phyloP scores from a whole-genome alignment of 805 yeast species.

The Yarrowia phangngaensis region DNA sequence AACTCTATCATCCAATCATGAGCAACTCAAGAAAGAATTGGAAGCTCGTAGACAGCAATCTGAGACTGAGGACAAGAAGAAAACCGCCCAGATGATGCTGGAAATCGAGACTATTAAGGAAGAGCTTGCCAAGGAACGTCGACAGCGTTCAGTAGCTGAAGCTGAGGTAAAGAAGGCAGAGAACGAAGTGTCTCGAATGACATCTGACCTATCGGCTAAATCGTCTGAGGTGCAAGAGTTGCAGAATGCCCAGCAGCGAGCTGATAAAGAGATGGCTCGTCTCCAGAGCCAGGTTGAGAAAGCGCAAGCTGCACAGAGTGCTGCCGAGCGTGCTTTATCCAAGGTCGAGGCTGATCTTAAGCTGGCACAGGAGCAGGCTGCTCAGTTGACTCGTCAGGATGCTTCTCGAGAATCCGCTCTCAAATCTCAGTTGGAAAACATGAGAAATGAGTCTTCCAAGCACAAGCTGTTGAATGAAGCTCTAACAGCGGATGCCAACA shows the following conservation, averaged over 20 bases:
- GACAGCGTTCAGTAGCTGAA: not conserved
- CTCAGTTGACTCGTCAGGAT: conserved; percentile 26
- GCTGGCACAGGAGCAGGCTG: conserved; percentile 31
- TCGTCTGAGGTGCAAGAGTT: not conserved
- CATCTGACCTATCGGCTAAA: not conserved
- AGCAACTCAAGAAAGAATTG: conserved; percentile 42
- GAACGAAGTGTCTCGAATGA: not conserved
- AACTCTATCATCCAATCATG: conserved; percentile 26
- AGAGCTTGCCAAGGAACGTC: conserved; percentile 27
- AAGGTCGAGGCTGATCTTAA: conserved; percentile 29
- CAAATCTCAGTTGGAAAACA: conserved; percentile 18
- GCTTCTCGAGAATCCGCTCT: conserved; percentile 22
- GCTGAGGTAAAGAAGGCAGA: conserved; percentile 29
- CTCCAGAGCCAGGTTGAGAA: conserved; percentile 30
- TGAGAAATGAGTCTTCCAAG: conserved; percentile 29
- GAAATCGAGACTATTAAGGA: conserved; percentile 27
- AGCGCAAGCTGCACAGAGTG: conserved; percentile 27
- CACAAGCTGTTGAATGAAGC: conserved; percentile 31
- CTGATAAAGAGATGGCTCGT: conserved; percentile 28
- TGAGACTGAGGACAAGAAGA: conserved; percentile 30
- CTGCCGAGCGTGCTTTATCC: conserved; percentile 28
- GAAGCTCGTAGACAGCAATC: conserved; percentile 12
- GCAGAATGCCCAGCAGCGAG: not conserved
- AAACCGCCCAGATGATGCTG: conserved; percentile 30
- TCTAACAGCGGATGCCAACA: conserved; percentile 26